Evolutionary conservation across 176 grass and related monocot species (phyloP).

Genomic region (Oryza punctata): DNA sequence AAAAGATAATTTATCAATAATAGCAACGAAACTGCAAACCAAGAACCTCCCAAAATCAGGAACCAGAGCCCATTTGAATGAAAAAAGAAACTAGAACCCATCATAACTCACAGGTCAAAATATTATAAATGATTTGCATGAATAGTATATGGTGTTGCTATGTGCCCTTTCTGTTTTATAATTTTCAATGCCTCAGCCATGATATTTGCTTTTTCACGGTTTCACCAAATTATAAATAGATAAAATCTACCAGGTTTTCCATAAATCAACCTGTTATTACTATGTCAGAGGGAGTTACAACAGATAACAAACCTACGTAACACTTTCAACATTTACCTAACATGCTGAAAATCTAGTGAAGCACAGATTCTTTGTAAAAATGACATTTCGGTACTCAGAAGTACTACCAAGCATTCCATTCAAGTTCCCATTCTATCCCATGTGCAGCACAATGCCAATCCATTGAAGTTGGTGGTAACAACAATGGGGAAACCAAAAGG

Average conservation of each 20-base stretch:
- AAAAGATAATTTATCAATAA: constrained; percentile 1
- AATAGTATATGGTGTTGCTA: neutral
- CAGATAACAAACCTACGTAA: neutral
- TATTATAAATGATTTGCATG: neutral
- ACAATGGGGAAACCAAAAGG: neutral
- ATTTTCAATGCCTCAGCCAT: neutral
- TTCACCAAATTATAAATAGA: constrained; percentile 17
- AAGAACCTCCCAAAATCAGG: neutral
- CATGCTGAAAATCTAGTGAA: neutral
- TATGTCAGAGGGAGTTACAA: neutral
- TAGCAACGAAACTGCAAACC: neutral
- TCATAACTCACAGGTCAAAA: constrained; percentile 8
- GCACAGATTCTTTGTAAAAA: neutral
- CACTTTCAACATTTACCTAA: neutral
- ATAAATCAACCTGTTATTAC: neutral
- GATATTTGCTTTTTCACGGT: neutral
- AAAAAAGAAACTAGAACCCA: constrained; percentile 11
- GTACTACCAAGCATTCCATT: neutral
- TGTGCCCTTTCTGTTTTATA: neutral
- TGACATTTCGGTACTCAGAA: neutral
- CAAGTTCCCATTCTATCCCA: neutral
- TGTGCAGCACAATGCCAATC: neutral
- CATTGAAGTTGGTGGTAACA: neutral
- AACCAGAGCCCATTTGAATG: constrained; percentile 13
- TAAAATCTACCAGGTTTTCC: neutral